These are phyloP conservation scores for Sphaerulina vaccinii DNA, from an alignment of 2,329 filamentous ascomycete species.

Conservation along the genomic window DNA sequence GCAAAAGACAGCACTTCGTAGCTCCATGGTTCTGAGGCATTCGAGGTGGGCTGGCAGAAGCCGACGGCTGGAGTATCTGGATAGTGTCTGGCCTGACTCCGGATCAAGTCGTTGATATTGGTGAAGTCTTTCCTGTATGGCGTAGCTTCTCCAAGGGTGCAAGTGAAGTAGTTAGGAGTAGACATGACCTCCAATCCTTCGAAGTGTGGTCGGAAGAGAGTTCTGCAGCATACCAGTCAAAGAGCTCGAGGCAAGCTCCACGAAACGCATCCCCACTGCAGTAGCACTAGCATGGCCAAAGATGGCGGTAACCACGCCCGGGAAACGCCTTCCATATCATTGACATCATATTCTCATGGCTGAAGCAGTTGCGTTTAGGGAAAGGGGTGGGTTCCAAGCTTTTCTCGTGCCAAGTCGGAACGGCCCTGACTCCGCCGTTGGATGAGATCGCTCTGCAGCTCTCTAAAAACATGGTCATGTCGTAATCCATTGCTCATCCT, in stretches of 20 bases:
- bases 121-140: constrained; percentile 35
- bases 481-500: constrained; percentile 1
- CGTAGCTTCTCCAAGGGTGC: constrained; percentile 59
- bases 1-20: constrained; percentile 39
- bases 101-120: constrained; percentile 53
- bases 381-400: too few relatives aligned
- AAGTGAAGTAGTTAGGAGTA: constrained; percentile 54
- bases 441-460: constrained; percentile 28
- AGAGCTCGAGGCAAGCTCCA: neutral
- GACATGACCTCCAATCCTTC: constrained; percentile 4
- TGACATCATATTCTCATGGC: too few relatives aligned
- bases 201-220: neutral
- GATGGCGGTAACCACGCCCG: too few relatives aligned
- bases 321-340: too few relatives aligned
- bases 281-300: too few relatives aligned
- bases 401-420: neutral
- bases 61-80: constrained; percentile 50
- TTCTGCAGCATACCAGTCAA: neutral
- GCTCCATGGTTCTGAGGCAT: constrained; percentile 16
- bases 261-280: too few relatives aligned
- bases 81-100: constrained; percentile 44
- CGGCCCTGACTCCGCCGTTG: neutral
- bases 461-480: neutral
- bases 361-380: too few relatives aligned
- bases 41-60: constrained; percentile 43